These are phyloP conservation scores for Murraya paniculata DNA, from an alignment of 345 rosid genomes.

Conservation along the genomic window DNA sequence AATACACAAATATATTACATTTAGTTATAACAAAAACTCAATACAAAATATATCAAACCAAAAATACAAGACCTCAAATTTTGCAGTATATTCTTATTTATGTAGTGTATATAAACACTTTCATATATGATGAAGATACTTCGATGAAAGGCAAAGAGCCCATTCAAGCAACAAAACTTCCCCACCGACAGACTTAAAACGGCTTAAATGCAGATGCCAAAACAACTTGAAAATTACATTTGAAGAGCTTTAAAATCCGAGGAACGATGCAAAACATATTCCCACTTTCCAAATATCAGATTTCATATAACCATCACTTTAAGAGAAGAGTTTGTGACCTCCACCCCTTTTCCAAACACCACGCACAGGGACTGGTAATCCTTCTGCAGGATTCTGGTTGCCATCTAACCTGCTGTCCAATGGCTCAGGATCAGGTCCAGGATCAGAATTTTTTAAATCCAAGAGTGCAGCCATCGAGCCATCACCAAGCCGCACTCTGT, in stretches of 20 bases:
- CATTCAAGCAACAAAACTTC: neutral
- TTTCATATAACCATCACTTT: neutral
- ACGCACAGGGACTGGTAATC: conserved; percentile 50
- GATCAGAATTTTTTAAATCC: conserved; percentile 41
- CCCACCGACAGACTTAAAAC: neutral
- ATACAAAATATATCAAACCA: neutral
- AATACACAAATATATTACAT: too few relatives aligned
- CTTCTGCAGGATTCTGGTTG: conserved; percentile 28
- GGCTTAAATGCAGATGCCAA: neutral
- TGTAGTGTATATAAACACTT: conserved; percentile 5
- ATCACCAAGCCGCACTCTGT: conserved; percentile 69
- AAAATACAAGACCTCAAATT: neutral
- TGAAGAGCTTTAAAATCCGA: neutral
- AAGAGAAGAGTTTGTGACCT: conserved; percentile 54
- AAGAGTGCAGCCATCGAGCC: conserved; percentile 64
- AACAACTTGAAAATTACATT: neutral
- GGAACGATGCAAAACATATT: neutral
- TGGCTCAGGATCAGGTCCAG: conserved; percentile 39
- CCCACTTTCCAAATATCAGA: too few relatives aligned
- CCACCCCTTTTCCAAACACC: conserved; percentile 81
- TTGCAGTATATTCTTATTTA: neutral
- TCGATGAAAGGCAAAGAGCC: neutral
- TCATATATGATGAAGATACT: neutral
- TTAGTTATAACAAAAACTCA: too few relatives aligned
- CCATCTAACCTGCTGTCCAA: conserved; percentile 24